These are phyloP conservation scores for Ophioceras dolichostomum DNA, from an alignment of 2,329 filamentous ascomycete species.

Conservation along the genomic window DNA sequence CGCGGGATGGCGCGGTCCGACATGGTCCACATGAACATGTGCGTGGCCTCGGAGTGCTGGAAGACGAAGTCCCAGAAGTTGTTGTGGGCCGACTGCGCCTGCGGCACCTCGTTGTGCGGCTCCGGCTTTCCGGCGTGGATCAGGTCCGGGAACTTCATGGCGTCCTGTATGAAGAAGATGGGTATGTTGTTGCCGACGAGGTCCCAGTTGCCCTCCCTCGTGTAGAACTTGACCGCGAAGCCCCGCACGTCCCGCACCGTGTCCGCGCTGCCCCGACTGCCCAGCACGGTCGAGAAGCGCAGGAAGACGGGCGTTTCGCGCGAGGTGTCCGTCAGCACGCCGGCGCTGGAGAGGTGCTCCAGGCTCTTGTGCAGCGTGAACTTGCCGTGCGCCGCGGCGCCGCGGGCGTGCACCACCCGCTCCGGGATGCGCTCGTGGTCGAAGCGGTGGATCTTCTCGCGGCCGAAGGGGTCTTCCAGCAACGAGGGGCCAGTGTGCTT, in stretches of 20 bases:
- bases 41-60: constrained; percentile 57
- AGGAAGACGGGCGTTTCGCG: constrained; percentile 52
- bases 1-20: constrained; percentile 62
- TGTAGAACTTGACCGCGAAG: constrained; percentile 70
- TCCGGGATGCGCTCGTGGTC: constrained; percentile 41
- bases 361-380: constrained; percentile 55
- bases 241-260: constrained; percentile 75
- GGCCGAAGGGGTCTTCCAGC: constrained; percentile 58
- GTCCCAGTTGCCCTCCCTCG: constrained; percentile 66
- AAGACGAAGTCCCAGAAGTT: constrained; percentile 69
- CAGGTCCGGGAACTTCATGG: constrained; percentile 61
- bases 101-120: constrained; percentile 57
- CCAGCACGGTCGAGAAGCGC: constrained; percentile 68
- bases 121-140: constrained; percentile 55
- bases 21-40: constrained; percentile 74
- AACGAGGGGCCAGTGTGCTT: constrained; percentile 54
- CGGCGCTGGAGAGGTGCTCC: constrained; percentile 49
- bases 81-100: constrained; percentile 60
- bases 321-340: constrained; percentile 51
- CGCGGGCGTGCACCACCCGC: constrained; percentile 20
- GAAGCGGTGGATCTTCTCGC: constrained; percentile 70
- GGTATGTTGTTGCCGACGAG: constrained; percentile 64
- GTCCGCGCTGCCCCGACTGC: constrained; percentile 64
- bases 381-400: constrained; percentile 25
- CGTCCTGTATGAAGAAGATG: constrained; percentile 66